These are phyloP conservation scores for Marchantia paleacea DNA, from an alignment of 225 moss, liverwort and hornwort genomes.

Conservation along the genomic window DNA sequence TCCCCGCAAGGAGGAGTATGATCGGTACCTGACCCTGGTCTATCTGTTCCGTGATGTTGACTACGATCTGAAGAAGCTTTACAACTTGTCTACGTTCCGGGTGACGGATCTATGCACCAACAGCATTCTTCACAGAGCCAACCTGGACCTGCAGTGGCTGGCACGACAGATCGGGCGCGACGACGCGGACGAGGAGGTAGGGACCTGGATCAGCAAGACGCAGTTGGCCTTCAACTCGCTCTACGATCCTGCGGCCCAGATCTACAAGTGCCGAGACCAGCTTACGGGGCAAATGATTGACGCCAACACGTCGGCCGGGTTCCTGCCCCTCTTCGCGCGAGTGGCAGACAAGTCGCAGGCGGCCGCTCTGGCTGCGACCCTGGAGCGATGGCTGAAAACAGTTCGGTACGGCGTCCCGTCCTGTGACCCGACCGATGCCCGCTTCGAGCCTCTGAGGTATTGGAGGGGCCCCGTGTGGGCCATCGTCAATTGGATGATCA, in stretches of 20 bases:
- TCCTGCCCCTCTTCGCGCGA: slow-evolving; percentile 32
- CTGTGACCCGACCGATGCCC: slow-evolving; percentile 23
- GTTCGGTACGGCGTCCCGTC: slow-evolving; percentile 26
- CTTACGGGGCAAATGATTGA: slow-evolving; percentile 22
- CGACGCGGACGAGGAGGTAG: slow-evolving; percentile 19
- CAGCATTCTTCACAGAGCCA: slow-evolving; percentile 29
- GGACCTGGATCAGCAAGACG: slow-evolving; percentile 14
- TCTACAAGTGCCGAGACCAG: slow-evolving; percentile 29
- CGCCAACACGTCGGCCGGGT: slow-evolving; percentile 29
- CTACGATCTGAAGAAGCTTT: slow-evolving; percentile 25
- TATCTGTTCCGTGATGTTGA: slow-evolving; percentile 27
- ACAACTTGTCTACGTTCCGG: slow-evolving; percentile 27
- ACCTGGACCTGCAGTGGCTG: slow-evolving; percentile 30
- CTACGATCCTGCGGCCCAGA: slow-evolving; percentile 13
- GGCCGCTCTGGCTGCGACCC: slow-evolving; percentile 17
- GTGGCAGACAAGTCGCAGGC: slow-evolving; percentile 23
- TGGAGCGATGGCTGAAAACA: slow-evolving; percentile 19
- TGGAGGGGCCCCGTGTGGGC: slow-evolving; percentile 38
- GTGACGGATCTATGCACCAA: slow-evolving; percentile 37
- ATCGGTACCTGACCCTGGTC: slow-evolving; percentile 32
- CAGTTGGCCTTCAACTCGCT: slow-evolving; percentile 23
- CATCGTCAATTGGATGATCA: slow-evolving; percentile 39
- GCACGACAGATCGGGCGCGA: slow-evolving; percentile 18
- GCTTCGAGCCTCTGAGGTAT: slow-evolving; percentile 29
- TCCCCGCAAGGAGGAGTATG: slow-evolving; percentile 28